Evolutionary conservation across 495 filamentous ascomycete species (phyloP).

Genomic region (Neurospora hispaniola): DNA sequence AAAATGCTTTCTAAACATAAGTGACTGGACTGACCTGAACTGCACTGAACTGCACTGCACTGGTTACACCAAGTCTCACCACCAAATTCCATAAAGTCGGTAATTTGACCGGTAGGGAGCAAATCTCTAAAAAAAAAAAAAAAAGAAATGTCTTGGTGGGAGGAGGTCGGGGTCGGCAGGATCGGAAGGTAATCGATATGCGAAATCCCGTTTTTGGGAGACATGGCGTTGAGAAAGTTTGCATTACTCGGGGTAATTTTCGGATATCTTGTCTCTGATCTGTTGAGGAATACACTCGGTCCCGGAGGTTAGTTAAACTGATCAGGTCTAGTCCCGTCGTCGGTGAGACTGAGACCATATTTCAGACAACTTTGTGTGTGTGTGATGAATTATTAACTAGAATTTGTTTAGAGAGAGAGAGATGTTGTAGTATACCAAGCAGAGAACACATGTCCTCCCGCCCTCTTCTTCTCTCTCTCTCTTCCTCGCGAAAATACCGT

Average conservation of each 20-base stretch:
- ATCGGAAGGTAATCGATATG: neutral
- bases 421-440: neutral
- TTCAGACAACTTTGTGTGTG: no score
- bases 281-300: neutral
- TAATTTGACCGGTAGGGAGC: neutral
- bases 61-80: neutral
- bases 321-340: neutral
- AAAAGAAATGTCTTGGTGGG: neutral
- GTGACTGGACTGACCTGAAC: no score
- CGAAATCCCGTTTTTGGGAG: neutral
- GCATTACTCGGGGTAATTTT: neutral
- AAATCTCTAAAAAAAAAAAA: neutral
- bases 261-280: neutral
- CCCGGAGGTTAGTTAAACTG: neutral
- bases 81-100: neutral
- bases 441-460: neutral
- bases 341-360: neutral
- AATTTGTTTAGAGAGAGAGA: neutral
- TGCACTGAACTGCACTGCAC: no score
- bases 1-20: no score
- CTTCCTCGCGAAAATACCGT: neutral
- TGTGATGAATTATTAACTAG: neutral
- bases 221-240: neutral
- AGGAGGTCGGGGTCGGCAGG: neutral
- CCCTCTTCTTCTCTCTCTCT: neutral